Conservation (phyloP, 1,284 basidiomycete genomes). For the Naganishia albida region DNA sequence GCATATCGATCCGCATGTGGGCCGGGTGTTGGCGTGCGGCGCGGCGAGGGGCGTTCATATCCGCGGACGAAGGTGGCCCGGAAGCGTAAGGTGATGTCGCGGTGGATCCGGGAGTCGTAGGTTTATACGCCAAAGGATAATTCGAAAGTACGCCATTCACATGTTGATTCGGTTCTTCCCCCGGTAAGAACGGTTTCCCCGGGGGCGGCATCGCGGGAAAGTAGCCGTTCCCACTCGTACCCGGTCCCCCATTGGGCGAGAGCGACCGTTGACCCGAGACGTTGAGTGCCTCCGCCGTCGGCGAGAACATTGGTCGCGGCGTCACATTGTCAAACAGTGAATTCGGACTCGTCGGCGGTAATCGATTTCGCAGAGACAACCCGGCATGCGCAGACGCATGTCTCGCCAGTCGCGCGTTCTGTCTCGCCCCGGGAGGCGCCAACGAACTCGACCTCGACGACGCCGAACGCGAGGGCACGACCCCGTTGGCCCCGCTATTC, state of each 20-base stretch:
- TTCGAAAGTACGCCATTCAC: slow-evolving; percentile 30
- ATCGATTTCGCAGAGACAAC: slow-evolving; percentile 8
- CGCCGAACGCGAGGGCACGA: not conserved
- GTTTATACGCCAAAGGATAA: slow-evolving; percentile 30
- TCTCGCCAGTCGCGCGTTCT: slow-evolving; percentile 8
- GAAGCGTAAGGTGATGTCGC: slow-evolving; percentile 11
- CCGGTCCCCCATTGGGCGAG: slow-evolving; percentile 13
- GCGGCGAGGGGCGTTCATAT: slow-evolving; percentile 1
- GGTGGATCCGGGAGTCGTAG: slow-evolving; percentile 10
- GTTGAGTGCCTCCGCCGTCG: slow-evolving; percentile 31
- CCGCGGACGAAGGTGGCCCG: not conserved
- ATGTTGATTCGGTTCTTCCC: slow-evolving; percentile 31
- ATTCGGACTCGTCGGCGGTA: slow-evolving; percentile 4
- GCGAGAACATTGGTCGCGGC: slow-evolving; percentile 29
- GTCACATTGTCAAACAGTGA: slow-evolving; percentile 9
- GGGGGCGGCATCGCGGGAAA: slow-evolving; percentile 33
- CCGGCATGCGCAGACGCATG: slow-evolving; percentile 18
- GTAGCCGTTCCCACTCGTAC: slow-evolving; percentile 20
- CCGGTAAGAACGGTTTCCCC: slow-evolving; percentile 23
- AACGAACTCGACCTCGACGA: slow-evolving; percentile 19
- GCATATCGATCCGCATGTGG: slow-evolving; percentile 17
- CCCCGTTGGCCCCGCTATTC: not conserved
- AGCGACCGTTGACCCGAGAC: slow-evolving; percentile 7
- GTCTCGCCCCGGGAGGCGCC: slow-evolving; percentile 12
- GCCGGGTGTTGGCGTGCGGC: not conserved